A percentile compares a stretch with the other conserved stretches of the same genome.
phyloP scores from a whole-genome alignment of 2,329 filamentous ascomycete species.

The Aspergillus uvarum region DNA sequence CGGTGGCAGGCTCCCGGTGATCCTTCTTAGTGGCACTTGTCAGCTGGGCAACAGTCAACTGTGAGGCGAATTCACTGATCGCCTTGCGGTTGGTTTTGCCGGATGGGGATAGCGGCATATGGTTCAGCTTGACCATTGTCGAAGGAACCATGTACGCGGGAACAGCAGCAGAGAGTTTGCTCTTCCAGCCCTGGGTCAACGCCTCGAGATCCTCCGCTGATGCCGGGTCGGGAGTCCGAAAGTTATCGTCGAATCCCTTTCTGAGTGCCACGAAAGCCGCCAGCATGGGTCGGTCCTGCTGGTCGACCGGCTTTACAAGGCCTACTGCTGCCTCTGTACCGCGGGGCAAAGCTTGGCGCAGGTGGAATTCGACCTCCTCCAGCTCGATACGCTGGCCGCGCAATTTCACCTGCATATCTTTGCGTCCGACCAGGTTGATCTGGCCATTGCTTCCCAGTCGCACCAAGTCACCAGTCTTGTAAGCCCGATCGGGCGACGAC shows the following conservation, averaged over 20 bases:
- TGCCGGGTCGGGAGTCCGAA: constrained; percentile 1
- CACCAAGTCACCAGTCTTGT: constrained; percentile 37
- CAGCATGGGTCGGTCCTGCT: constrained; percentile 12
- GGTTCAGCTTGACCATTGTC: constrained; percentile 6
- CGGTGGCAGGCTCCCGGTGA: constrained; percentile 10
- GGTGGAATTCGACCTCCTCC: constrained; percentile 30
- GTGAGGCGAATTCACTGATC: constrained; percentile 8
- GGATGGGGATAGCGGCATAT: constrained; percentile 12
- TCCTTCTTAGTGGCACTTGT: constrained; percentile 3
- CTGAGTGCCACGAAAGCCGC: constrained; percentile 11
- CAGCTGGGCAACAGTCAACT: constrained; percentile 4
- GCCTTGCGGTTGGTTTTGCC: constrained; percentile 14
- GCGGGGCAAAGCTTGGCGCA: constrained; percentile 5
- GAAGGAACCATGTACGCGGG: constrained; percentile 16
- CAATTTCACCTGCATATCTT: constrained; percentile 36
- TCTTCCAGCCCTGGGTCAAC: constrained; percentile 10
- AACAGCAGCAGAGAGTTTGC: background rate
- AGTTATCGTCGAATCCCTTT: constrained; percentile 10
- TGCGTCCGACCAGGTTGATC: constrained; percentile 32
- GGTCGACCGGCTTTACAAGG: constrained; percentile 4
- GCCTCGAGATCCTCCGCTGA: constrained; percentile 3
- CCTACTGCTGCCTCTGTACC: constrained; percentile 9
- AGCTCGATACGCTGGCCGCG: constrained; percentile 35
- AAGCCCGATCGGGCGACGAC: constrained; percentile 20
- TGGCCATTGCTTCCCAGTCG: constrained; percentile 29